Evolutionary conservation across 495 filamentous ascomycete species (phyloP).

Genomic region (Podospora fimiseda): DNA sequence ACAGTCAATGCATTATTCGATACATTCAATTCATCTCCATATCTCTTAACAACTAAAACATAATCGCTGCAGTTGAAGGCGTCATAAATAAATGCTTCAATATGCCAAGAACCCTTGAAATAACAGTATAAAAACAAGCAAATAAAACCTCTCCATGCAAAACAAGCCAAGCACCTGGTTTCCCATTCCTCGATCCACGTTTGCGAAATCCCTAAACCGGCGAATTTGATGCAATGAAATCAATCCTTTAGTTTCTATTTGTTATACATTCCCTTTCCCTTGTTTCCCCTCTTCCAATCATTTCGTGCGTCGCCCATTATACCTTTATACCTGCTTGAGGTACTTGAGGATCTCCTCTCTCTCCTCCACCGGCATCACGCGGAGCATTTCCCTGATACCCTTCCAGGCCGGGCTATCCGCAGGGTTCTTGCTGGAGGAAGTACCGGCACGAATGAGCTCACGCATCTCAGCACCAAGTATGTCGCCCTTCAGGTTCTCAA

Average conservation of each 20-base stretch:
- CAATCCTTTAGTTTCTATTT: not conserved
- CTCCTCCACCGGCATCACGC: conserved; percentile 79
- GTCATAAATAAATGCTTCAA: too few species aligned
- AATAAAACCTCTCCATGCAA: too few species aligned
- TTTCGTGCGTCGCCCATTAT: not conserved
- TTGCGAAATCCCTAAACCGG: too few species aligned
- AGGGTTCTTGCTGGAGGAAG: conserved; percentile 36
- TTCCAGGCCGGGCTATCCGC: conserved; percentile 68
- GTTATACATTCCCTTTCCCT: not conserved
- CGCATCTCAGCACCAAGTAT: conserved; percentile 73
- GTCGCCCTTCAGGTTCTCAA: conserved; percentile 74
- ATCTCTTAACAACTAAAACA: too few species aligned
- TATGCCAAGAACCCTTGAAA: too few species aligned
- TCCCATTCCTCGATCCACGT: too few species aligned
- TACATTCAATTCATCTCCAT: too few species aligned
- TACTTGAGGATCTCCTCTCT: conserved; percentile 78
- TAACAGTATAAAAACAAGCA: too few species aligned
- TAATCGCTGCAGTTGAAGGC: too few species aligned
- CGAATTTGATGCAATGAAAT: too few species aligned
- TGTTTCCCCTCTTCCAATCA: not conserved
- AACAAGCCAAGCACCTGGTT: too few species aligned
- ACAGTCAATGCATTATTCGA: too few species aligned
- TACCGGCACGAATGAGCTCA: conserved; percentile 55
- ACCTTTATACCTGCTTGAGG: conserved; percentile 37
- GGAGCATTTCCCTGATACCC: conserved; percentile 78